These are phyloP conservation scores for Polygonum aviculare DNA, from an alignment of 148 eudicot genomes.

Conservation along the genomic window DNA sequence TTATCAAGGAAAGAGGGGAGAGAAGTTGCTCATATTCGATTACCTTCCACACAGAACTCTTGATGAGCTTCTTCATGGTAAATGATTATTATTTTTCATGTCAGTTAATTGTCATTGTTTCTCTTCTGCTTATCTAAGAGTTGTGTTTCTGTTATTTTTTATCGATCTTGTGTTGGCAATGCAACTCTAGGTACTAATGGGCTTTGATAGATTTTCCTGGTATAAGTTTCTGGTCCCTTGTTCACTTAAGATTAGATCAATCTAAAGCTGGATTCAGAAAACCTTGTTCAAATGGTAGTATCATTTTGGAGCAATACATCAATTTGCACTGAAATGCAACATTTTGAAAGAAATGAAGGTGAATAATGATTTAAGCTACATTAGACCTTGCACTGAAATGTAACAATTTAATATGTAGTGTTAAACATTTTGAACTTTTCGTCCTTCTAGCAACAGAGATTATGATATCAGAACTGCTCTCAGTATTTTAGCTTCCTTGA, in stretches of 20 bases:
- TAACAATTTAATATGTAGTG: background rate
- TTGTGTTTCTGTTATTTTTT: background rate
- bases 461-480: background rate
- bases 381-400: background rate
- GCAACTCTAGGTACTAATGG: background rate
- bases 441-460: background rate
- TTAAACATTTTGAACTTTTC: background rate
- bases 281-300: background rate
- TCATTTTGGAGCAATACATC: background rate
- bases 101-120: background rate
- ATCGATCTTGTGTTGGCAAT: background rate
- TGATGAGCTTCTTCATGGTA: slow-evolving; percentile 83
- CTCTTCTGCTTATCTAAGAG: background rate
- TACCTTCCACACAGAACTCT: slow-evolving; percentile 70
- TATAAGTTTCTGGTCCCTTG: background rate
- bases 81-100: background rate
- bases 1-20: slow-evolving; percentile 96
- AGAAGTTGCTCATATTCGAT: slow-evolving; percentile 86
- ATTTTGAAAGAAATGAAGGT: background rate
- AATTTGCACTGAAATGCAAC: background rate
- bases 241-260: background rate
- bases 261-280: background rate
- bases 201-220: background rate
- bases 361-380: background rate
- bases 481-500: background rate